Evolutionary conservation across 768 basidiomycete genomes (phyloP), one percentile per base, ranked within the genome.

Genomic region (Agrocybe pediades): DNA sequence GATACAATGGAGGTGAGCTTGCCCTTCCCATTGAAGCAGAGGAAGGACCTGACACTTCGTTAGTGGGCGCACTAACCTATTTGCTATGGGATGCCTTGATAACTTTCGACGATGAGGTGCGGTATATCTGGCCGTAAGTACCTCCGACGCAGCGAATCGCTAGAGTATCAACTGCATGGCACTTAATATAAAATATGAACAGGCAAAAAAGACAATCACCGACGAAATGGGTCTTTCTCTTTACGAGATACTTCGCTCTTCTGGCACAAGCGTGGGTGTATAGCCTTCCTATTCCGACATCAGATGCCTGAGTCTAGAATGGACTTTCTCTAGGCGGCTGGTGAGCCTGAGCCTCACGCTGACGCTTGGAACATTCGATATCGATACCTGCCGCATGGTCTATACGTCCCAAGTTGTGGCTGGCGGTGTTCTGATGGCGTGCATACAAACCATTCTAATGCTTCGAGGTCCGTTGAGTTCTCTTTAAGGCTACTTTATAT

Each of bases 181-280:
- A 24, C 23, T 27, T 26, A 19, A 15, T 21, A 24, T 17, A 29
- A 26, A 20, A 13, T 50, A n/a, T n/a, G n/a, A n/a, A 11, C 42
- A 61, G 62, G 9, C 59, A 58, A 49, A 46, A 30, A n/a, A 43
- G 46, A 40, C 40, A 29, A 7, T 60, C 59, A 19, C 62, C 62
- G 27, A 63, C 62, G 25, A 63, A 63, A 55, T 63, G 62, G 62
- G 55, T 63, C 25, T 63, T 58, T 42, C 55, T 63, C 17, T 56
- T 63, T 41, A 63, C 62, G 16, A 63, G 56, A 49, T 63, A 63
- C 40, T 60, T 63, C 25, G 57, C 53, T 23, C 40, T 59, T n/a
- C 26, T 60, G 40, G 56, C 59, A 2, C 62, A 60, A 41, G 46
- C 54, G 59, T 61, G 25, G 56, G 57, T 59, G 20, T 26, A 26